Evolutionary conservation across 345 rosid species (phyloP).

Genomic region (Citrus maxima): DNA sequence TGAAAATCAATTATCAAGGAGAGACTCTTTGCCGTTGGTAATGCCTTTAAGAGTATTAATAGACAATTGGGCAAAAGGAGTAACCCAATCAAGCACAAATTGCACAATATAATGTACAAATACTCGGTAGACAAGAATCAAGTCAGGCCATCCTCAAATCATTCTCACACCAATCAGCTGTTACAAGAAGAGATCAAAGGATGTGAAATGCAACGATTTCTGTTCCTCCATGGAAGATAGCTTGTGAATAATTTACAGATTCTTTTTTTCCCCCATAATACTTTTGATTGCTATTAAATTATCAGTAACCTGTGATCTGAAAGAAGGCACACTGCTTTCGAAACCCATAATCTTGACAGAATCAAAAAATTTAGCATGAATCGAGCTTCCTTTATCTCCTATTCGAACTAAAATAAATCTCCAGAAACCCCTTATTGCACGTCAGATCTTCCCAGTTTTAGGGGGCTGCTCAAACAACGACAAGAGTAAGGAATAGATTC

Average conservation of each 20-base stretch:
- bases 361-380: not conserved
- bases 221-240: constrained; percentile 19
- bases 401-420: not conserved
- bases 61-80: not conserved
- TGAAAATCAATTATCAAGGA: not conserved
- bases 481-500: not conserved
- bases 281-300: not conserved
- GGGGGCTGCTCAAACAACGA: constrained; percentile 39
- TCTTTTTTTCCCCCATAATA: not conserved
- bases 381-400: constrained; percentile 20
- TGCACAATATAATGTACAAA: constrained; percentile 14
- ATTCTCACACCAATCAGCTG: constrained; percentile 9
- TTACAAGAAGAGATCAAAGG: not conserved
- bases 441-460: constrained; percentile 33
- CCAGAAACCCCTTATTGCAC: constrained; percentile 2
- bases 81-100: constrained; percentile 3
- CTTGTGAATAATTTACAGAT: constrained; percentile 16
- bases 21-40: not conserved
- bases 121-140: constrained; percentile 13
- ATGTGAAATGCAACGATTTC: constrained; percentile 5
- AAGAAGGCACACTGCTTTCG: not conserved
- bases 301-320: not conserved
- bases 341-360: not conserved
- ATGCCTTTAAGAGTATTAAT: not conserved
- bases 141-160: constrained; percentile 11